Evolutionary conservation across 2,329 filamentous ascomycete genomes (phyloP).

Genomic region (Alternaria brassicae): DNA sequence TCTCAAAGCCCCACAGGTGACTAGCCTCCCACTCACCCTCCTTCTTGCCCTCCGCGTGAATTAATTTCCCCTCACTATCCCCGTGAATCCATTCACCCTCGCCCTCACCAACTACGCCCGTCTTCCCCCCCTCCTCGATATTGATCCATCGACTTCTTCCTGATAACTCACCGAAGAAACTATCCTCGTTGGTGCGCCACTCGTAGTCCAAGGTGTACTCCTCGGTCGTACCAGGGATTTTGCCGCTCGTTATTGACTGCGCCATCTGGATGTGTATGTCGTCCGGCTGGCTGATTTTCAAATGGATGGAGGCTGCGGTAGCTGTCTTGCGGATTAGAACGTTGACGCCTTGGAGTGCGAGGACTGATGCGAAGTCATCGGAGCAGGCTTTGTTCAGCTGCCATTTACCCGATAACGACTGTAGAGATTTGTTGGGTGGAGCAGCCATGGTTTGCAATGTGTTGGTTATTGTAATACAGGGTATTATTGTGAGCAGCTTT

Average conservation of each 20-base stretch:
- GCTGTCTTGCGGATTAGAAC: constrained; percentile 18
- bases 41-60: constrained; percentile 20
- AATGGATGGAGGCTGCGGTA: constrained; percentile 20
- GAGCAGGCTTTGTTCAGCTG: constrained; percentile 21
- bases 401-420: constrained; percentile 19
- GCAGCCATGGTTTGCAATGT: constrained; percentile 14
- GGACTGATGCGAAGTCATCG: constrained; percentile 21
- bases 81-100: constrained; percentile 18
- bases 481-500: neutral
- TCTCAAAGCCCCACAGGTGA: constrained; percentile 24
- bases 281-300: constrained; percentile 22
- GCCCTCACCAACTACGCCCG: constrained; percentile 3
- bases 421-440: constrained; percentile 13
- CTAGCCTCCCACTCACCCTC: constrained; percentile 20
- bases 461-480: neutral
- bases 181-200: constrained; percentile 24
- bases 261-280: constrained; percentile 17
- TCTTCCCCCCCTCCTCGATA: constrained; percentile 12
- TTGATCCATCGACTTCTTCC: constrained; percentile 21
- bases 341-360: constrained; percentile 23
- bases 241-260: constrained; percentile 19
- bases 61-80: constrained; percentile 15
- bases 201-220: constrained; percentile 19
- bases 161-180: constrained; percentile 19
- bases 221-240: constrained; percentile 21